phyloP scores from a whole-genome alignment of 176 grass and related monocot genomes.

The sorghum (Sorghum bicolor) region DNA sequence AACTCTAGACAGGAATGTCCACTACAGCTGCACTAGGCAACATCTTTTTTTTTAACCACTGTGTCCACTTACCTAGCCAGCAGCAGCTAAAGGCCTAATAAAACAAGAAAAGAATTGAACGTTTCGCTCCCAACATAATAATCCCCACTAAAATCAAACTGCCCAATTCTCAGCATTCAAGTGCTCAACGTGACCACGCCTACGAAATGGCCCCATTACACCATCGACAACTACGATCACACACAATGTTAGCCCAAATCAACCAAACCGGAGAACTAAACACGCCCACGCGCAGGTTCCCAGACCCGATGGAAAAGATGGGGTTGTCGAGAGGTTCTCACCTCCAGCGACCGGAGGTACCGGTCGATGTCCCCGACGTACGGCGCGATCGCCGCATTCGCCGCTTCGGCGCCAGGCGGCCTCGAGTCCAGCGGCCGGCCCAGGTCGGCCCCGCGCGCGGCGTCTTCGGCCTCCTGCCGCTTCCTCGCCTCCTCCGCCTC shows the following conservation, averaged over 20 bases:
- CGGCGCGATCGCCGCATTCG: slow-evolving; percentile 6
- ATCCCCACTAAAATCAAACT: neutral
- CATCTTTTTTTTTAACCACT: neutral
- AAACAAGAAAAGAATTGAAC: slow-evolving; percentile 7
- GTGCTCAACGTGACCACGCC: neutral
- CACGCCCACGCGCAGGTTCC: neutral
- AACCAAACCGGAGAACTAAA: neutral
- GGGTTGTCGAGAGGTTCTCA: slow-evolving; percentile 10
- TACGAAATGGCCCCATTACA: neutral
- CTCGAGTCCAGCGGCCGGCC: neutral
- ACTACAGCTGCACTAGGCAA: neutral
- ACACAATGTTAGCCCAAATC: neutral
- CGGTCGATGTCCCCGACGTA: slow-evolving; percentile 34
- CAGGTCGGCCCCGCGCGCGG: neutral
- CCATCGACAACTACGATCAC: neutral
- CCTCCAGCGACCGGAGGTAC: slow-evolving; percentile 47
- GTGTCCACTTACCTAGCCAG: neutral
- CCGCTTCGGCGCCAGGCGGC: neutral
- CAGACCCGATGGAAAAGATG: neutral
- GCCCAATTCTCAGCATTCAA: neutral
- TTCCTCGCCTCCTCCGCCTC: slow-evolving; percentile 8
- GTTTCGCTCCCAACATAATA: neutral
- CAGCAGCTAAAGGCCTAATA: slow-evolving; percentile 10
- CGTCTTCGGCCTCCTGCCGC: neutral
- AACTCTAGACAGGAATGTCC: neutral